Conservation (phyloP, 2,329 filamentous ascomycete species). For the Aureobasidium sp. region DNA sequence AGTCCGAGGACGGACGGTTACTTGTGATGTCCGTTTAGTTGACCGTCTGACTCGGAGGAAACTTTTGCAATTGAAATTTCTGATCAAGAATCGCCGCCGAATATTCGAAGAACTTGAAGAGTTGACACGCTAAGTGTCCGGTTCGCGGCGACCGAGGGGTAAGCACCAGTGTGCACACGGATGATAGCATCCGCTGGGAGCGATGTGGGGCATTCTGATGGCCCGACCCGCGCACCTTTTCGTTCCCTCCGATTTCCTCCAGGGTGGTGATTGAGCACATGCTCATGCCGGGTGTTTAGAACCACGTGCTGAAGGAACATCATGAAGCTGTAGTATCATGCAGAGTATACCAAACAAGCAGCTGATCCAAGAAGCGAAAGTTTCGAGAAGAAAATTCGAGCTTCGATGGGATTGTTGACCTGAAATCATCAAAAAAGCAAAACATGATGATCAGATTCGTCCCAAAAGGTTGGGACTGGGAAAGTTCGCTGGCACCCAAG, state of each 20-base stretch:
- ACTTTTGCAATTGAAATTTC: background rate
- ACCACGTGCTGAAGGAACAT: background rate
- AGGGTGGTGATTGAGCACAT: background rate
- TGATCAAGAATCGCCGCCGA: background rate
- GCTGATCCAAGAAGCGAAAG: background rate
- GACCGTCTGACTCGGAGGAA: background rate
- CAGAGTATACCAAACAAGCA: background rate
- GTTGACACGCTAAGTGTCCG: conserved; percentile 5
- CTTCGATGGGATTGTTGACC: background rate
- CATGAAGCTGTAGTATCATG: background rate
- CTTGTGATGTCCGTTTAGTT: background rate
- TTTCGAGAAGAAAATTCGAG: background rate
- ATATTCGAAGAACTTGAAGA: background rate
- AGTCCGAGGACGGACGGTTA: background rate
- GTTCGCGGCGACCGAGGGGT: conserved; percentile 9
- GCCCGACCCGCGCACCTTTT: conserved; percentile 8
- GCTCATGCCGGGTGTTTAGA: background rate
- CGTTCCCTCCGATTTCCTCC: conserved; percentile 2
- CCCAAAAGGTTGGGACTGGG: conserved; percentile 1
- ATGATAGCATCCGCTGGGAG: conserved; percentile 8
- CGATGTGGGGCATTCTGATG: conserved; percentile 10
- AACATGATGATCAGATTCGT: background rate
- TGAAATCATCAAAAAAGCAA: background rate
- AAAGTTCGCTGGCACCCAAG: conserved; percentile 6
- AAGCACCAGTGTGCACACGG: conserved; percentile 1